phyloP scores from a whole-genome alignment of 768 basidiomycete genomes.

The Phaffia australis region DNA sequence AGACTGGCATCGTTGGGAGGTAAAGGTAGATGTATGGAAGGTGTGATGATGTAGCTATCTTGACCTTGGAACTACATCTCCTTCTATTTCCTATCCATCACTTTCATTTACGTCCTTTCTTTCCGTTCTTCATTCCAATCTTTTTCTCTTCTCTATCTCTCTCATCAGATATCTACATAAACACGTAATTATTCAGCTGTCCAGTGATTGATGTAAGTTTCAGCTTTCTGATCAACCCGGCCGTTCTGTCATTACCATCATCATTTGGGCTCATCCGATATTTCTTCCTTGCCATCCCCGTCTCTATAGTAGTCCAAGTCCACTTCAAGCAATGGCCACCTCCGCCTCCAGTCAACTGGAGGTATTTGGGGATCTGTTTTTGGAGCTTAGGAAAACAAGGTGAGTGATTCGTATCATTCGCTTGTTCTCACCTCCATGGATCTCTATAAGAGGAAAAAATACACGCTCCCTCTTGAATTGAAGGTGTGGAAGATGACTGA shows the following conservation, averaged over 20 bases:
- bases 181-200: not conserved
- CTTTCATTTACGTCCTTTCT: not conserved
- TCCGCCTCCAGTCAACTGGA: constrained; percentile 14
- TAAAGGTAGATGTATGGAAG: not conserved
- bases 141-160: not conserved
- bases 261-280: not conserved
- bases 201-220: not conserved
- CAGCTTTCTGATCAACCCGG: not conserved
- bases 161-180: not conserved
- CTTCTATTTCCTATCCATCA: constrained; percentile 9
- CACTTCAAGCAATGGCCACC: constrained; percentile 5
- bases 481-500: not conserved
- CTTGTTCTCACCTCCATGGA: not conserved
- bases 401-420: not conserved
- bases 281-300: not conserved
- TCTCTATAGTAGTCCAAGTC: not conserved
- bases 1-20: not conserved
- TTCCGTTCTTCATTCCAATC: not conserved
- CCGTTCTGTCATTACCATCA: not conserved
- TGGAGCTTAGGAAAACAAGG: constrained; percentile 15
- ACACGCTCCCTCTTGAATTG: not conserved
- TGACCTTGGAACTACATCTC: not conserved
- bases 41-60: not conserved
- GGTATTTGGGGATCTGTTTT: constrained; percentile 18
- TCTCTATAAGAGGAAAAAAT: not conserved